Evolutionary conservation across 2,329 filamentous ascomycete species (phyloP).

Genomic region (Trichophyton simii): DNA sequence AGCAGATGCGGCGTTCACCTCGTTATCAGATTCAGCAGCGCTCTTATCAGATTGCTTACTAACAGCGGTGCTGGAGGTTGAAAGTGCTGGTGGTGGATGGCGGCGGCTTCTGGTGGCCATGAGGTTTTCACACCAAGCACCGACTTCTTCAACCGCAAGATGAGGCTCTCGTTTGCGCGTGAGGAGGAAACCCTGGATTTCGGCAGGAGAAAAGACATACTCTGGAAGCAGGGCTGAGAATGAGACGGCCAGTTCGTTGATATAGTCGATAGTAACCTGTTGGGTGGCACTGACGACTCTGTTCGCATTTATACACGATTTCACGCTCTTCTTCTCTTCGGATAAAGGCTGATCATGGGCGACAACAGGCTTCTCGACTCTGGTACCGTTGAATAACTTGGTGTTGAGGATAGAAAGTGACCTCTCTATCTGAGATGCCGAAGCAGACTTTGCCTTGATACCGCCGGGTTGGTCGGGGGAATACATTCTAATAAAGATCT

Average conservation of each 20-base stretch:
- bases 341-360: background rate
- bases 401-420: background rate
- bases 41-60: background rate
- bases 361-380: background rate
- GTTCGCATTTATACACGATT: background rate
- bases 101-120: background rate
- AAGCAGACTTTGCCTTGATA: background rate
- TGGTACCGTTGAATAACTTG: background rate
- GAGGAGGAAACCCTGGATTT: slow-evolving; percentile 43
- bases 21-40: background rate
- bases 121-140: slow-evolving; percentile 25
- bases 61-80: background rate
- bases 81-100: background rate
- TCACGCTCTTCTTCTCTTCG: background rate
- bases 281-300: background rate
- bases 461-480: slow-evolving; percentile 7
- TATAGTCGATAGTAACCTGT: background rate
- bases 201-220: slow-evolving; percentile 38
- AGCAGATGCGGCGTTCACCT: background rate
- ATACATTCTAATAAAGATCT: slow-evolving; percentile 20
- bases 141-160: slow-evolving; percentile 32
- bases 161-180: slow-evolving; percentile 28
- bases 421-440: background rate
- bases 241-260: slow-evolving; percentile 26
- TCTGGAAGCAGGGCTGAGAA: slow-evolving; percentile 38